Conservation (phyloP, 441 rosid species). For the Codiaeum variegatum region DNA sequence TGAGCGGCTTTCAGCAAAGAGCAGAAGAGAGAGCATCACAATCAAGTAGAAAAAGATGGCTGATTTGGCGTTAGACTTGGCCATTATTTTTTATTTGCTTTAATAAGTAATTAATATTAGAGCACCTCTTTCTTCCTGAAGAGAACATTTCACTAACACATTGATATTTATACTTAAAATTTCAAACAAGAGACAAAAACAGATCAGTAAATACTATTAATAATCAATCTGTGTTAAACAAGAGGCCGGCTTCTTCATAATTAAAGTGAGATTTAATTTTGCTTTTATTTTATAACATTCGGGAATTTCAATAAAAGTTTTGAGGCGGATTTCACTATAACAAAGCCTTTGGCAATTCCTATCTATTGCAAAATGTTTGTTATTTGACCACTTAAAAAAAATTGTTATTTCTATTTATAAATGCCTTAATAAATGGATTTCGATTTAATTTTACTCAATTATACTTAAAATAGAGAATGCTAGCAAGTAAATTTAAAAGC, state of each 20-base stretch:
- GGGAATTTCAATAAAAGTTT: neutral
- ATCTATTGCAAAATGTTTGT: too few relatives aligned
- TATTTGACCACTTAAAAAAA: too few relatives aligned
- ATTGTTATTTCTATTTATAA: too few relatives aligned
- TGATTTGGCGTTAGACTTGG: neutral
- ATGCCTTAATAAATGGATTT: too few relatives aligned
- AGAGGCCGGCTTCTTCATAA: slow-evolving; percentile 5
- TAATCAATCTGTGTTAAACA: neutral
- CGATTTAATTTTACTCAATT: too few relatives aligned
- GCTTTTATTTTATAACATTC: too few relatives aligned
- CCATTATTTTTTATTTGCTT: neutral
- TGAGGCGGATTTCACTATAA: neutral
- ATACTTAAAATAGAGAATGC: too few relatives aligned
- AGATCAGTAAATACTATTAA: neutral
- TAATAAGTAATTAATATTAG: neutral
- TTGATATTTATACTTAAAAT: neutral
- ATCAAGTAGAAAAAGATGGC: neutral
- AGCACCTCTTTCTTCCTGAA: neutral
- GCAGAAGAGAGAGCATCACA: slow-evolving; percentile 13
- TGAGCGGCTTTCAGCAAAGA: slow-evolving; percentile 10
- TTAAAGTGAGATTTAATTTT: neutral
- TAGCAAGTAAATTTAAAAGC: too few relatives aligned
- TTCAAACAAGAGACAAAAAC: neutral
- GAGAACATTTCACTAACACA: neutral
- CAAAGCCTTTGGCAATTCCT: neutral